Base-by-base conservation (phyloP, 2,329 filamentous ascomycete genomes). In the Coniochaeta hoffmannii region DNA sequence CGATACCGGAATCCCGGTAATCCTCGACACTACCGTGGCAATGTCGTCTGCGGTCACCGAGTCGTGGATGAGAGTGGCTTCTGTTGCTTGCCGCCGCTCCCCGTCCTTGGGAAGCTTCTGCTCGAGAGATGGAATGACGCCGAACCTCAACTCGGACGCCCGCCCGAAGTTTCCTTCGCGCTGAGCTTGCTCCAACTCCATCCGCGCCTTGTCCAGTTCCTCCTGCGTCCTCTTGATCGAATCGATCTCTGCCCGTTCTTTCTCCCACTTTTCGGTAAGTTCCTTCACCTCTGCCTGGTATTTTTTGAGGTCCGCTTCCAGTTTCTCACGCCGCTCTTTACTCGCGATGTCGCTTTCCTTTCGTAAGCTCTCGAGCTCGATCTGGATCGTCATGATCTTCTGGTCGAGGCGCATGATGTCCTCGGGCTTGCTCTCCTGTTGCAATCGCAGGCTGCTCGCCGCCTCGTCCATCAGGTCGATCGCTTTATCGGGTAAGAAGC, bases 401-500 rank as follows among this genome's bases (percentile, higher is more conserved):
- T 95, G 89, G 65, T 97, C 93, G 1, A 97, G 82, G 53, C 88
- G 85, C 74, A 95, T 90, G 32, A 99, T 97, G 9, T 93, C 86
- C 63, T 97, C 94, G 0, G 94, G 94, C 64, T 97, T 97, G 63
- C 90, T 96, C 70, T 99, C 94, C 71, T 97, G 94, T 66, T 97
- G 93, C 31, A 97, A 73, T 46, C 95, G 85, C 10, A 97, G 76
- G 22, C 91, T 90, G 58, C 89, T 95, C 1, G 93, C 92, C 10
- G 94, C 94, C 72, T 97, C 94, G 61, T 97, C 94, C 69, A 99
- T 94, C 15, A 97, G 73, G 68, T 97, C 94, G 60, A 99, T 97
- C 2, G 94, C 94, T 69, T 97, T 97, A 71, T 99, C 94, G 0
- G 94, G 94, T 0, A 97, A 76, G 71, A 96, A 97, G 1, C 94